These are phyloP conservation scores for Diaporthe capsici DNA, from an alignment of 2,329 filamentous ascomycete species.

Conservation along the genomic window DNA sequence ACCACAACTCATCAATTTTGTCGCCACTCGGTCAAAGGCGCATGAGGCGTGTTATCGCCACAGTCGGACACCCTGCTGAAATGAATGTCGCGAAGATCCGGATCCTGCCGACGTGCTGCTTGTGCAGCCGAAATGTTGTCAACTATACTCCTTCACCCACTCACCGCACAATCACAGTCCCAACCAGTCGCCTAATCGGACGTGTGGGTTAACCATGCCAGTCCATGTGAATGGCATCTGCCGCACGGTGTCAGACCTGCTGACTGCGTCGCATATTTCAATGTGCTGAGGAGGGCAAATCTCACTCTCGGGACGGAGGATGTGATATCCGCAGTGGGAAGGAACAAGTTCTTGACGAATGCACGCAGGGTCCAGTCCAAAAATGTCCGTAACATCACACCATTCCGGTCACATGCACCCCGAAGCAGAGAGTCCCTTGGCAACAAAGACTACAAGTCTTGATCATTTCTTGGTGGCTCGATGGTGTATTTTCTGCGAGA, in stretches of 20 bases:
- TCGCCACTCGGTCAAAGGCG: slow-evolving; percentile 24
- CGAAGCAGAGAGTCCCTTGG: neutral
- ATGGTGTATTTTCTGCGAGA: neutral
- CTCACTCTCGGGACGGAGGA: neutral
- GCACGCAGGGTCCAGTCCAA: slow-evolving; percentile 25
- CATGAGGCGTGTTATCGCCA: neutral
- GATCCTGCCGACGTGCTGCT: neutral
- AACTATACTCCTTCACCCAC: neutral
- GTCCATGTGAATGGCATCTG: neutral
- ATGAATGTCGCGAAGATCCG: neutral
- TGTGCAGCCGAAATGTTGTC: neutral
- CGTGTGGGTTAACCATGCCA: neutral
- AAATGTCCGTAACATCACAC: neutral
- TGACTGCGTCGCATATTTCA: neutral
- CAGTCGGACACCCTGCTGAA: neutral
- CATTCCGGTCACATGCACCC: slow-evolving; percentile 10
- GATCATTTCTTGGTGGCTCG: neutral
- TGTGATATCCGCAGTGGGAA: neutral
- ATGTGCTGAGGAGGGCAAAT: neutral
- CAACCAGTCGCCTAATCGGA: neutral
- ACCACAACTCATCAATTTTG: neutral
- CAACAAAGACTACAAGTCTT: slow-evolving; percentile 1
- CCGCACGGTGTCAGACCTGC: neutral
- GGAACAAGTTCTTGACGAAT: neutral
- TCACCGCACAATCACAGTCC: neutral